Base-by-base conservation (phyloP, 2,329 filamentous ascomycete genomes). In the Aspergillus fumigatus region DNA sequence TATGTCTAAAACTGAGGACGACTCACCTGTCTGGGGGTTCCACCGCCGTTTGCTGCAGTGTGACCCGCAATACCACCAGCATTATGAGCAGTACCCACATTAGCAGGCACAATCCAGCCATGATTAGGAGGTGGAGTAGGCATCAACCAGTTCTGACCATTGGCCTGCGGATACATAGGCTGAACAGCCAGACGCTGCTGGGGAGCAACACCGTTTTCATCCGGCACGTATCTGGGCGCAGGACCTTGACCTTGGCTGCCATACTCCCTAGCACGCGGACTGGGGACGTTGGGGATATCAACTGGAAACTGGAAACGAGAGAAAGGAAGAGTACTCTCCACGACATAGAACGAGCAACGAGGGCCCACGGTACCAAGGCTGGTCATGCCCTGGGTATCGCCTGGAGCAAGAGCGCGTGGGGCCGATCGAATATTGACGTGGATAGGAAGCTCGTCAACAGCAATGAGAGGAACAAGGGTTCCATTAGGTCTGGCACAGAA, bases 361-460 rank as follows among this genome's bases (percentile, higher is more conserved):
- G 65, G 53, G 40, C 54, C 52, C 23, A 70, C 62, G 10, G 71
- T 65, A 10, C 77, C 77, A 52, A 77, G 62, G 52, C 73, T 73
- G 10, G 67, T 75, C 76, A 79, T 79, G 45, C 73, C 74, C 26
- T 72, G 67, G 6, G 75, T 77, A 2, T 78, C 73, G 32, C 65
- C 65, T 9, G 69, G 56, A 45, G 62, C 64, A 10, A 80, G 57
- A 5, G 53, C 64, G 17, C 75, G 72, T 50, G 76, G 65, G 17
- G 75, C 66, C 11, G 71, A 74, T 29, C 66, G 67, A 51, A 80
- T 68, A 3, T 61, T 60, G 41, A 80, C 51, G 21, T 66, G 61
- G 2, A 64, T 25, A 2, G 77, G 77, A 1, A 80, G 66, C 59
- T 80, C 78, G 58, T 80, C 78, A 4, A 79, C 62, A 5, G 77